Base-by-base conservation (phyloP, 176 grass and related monocot genomes). In the Eleusine coracana region DNA sequence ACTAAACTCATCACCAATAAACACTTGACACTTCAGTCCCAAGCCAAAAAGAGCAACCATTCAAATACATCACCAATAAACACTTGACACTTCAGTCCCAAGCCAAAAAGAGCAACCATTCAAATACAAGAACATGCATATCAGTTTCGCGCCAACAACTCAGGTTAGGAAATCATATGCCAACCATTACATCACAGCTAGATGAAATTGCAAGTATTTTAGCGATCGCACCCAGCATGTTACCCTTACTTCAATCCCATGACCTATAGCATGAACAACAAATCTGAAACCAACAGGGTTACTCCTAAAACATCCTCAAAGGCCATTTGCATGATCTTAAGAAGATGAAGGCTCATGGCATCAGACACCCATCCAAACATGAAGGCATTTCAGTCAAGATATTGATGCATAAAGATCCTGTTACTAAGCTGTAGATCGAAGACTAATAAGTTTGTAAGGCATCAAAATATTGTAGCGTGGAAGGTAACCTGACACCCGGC, bases 401-500 rank as follows among this genome's bases (percentile, higher is more conserved):
- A 41, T 17, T 18, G 70, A 80, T 46, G 63, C 77, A 54, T 46
- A 54, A 37, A 59, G 11, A 41, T 11, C 44, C 11, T 11, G 10
- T 10, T 10, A 46, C 44, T 46, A 46, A 46, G 44, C 44, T 46
- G 44, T 46, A 46, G 44, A 46, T 46, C 11, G 44, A 46, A 46
- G 44, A 46, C 8, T 15, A 70, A 52, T 10, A 70, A 52, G 8
- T 74, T 11, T 62, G 5, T 5, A 76, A 39, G 52, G 54, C 6
- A 20, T 11, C 16, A 62, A 18, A 40, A 6, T 42, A 65, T 9
- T 15, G n/a, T 13, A 44, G 45, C 31, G 14, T 16, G 61, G 4
- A 70, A 49, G 16, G 42, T 63, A 60, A 92, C 92, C 92, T 83
- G 79, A 28, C 77, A 91, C 5, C 56, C 68, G 64, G 87, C 82